Percentiles rank a stretch among this genome's conserved stretches.
These are phyloP conservation scores for Mycena vitilis DNA, from an alignment of 768 basidiomycete species.

Conservation along the genomic window DNA sequence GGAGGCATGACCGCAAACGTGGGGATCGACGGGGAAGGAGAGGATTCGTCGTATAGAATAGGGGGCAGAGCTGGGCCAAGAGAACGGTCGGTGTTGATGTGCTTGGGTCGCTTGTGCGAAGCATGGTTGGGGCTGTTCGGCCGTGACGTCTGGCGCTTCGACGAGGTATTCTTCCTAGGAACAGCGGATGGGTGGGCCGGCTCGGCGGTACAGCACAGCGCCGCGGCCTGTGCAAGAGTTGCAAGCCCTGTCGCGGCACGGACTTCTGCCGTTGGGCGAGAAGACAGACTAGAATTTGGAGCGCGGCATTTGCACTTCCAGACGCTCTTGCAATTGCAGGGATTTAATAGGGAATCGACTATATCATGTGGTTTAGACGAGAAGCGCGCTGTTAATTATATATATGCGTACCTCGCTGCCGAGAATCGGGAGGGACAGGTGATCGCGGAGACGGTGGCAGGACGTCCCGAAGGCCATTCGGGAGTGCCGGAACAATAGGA, in stretches of 20 bases:
- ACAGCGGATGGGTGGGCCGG: conserved; percentile 32
- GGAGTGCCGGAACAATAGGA: conserved; percentile 76
- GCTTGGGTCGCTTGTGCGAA: conserved; percentile 49
- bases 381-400: conserved; percentile 28
- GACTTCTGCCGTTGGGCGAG: conserved; percentile 26
- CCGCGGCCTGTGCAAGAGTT: conserved; percentile 54
- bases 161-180: not conserved
- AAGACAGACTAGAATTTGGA: conserved; percentile 15
- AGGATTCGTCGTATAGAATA: conserved; percentile 48
- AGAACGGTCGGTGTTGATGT: conserved; percentile 34
- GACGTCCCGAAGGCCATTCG: conserved; percentile 78
- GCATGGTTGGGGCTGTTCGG: conserved; percentile 43
- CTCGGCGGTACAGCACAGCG: conserved; percentile 43
- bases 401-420: conserved; percentile 59
- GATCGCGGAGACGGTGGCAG: conserved; percentile 43
- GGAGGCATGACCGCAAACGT: conserved; percentile 70
- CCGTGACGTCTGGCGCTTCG: conserved; percentile 42
- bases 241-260: conserved; percentile 38
- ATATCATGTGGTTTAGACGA: conserved; percentile 25
- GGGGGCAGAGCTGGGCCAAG: conserved; percentile 62
- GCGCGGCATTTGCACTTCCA: conserved; percentile 65
- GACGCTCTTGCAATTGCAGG: conserved; percentile 68
- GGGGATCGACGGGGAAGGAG: conserved; percentile 49
- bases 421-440: conserved; percentile 52
- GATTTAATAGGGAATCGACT: conserved; percentile 75